Evolutionary conservation across 164 flowering plant species (phyloP), one percentile per base, ranked within the genome.

Genomic region (Echeveria elegans): DNA sequence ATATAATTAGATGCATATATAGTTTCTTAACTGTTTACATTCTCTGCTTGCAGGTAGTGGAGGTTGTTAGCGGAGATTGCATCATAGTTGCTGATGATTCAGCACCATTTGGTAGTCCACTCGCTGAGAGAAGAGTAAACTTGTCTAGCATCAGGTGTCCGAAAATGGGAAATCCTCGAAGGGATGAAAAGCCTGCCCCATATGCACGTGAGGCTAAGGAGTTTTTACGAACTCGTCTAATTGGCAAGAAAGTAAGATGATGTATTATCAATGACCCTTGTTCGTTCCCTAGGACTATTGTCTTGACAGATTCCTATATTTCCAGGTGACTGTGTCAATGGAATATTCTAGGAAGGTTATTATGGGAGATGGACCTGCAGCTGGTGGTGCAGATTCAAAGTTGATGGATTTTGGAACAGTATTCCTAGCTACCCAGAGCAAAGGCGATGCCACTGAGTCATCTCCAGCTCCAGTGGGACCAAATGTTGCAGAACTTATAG

Each of bases 51-150:
- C 79, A 94, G 99, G 99, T 94, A 10, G 92, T 94, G 62, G 99
- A 94, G 78, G 94, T 91, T 84, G 96, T 88, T 23, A 94, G 97
- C 79, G 99, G 96, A 26, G 99, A 91, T 66, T 94, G 99, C 72
- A 56, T 94, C 63, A 75, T 89, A 75, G 94, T 94, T 15, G 99
- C 97, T 50, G 97, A 94, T 78, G 99, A 94, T 77, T 72, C 96
- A 61, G 56, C 83, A 63, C 96, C 96, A 38, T 94, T 67, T 72
- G 99, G 99, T 32, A 89, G 88, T 73, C 90, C 96, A 52, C 66
- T 76, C 52, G 99, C 97, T 45, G 99, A 94, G 73, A 71, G 97
- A 23, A 82, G 99, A 62, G 94, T 92, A 32, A 91, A 92, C 73
- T 88, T 94, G 59, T 94, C 97, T 28, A 94, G 99, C 72, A 89